Conservation (phyloP, 352 stramenopile species). For the Globisporangium nagaii region DNA sequence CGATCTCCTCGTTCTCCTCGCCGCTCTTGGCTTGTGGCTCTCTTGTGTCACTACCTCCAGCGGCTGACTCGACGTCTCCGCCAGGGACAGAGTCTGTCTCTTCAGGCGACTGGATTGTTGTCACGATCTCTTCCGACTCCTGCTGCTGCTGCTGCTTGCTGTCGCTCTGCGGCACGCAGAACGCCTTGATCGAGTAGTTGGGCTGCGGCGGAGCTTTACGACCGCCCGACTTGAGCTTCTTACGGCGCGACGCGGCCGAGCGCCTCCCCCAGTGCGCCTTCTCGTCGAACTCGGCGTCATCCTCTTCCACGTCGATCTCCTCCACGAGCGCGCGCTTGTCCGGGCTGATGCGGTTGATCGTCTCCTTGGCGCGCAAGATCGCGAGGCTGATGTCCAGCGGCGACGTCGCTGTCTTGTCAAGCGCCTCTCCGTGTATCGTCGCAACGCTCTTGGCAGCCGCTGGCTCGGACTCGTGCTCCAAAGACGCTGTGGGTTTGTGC, state of each 20-base stretch:
- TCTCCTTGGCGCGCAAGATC: conserved; percentile 35
- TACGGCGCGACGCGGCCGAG: conserved; percentile 14
- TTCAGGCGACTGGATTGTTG: neutral
- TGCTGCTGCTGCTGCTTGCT: neutral
- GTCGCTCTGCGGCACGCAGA: conserved; percentile 25
- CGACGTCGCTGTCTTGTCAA: conserved; percentile 18
- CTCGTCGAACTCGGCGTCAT: conserved; percentile 73
- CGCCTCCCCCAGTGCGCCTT: conserved; percentile 50
- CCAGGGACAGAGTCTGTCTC: neutral
- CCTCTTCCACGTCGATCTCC: conserved; percentile 66
- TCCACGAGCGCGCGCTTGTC: conserved; percentile 51
- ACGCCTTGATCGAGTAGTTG: conserved; percentile 48
- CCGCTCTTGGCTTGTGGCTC: neutral
- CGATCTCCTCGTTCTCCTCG: neutral
- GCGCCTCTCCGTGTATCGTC: neutral
- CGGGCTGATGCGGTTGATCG: conserved; percentile 42
- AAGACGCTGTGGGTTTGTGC: conserved; percentile 11
- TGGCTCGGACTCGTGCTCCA: neutral
- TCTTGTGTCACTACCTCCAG: neutral
- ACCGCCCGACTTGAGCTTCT: conserved; percentile 11
- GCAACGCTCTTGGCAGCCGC: neutral
- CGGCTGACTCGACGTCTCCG: neutral
- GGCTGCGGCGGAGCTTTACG: conserved; percentile 49
- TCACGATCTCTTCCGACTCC: too few relatives aligned
- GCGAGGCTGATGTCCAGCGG: conserved; percentile 34